A percentile compares a stretch with the other conserved stretches of the same genome.
Evolutionary conservation across 163 green algal genomes (phyloP).

Genomic region (Trebouxia gelatinosa): DNA sequence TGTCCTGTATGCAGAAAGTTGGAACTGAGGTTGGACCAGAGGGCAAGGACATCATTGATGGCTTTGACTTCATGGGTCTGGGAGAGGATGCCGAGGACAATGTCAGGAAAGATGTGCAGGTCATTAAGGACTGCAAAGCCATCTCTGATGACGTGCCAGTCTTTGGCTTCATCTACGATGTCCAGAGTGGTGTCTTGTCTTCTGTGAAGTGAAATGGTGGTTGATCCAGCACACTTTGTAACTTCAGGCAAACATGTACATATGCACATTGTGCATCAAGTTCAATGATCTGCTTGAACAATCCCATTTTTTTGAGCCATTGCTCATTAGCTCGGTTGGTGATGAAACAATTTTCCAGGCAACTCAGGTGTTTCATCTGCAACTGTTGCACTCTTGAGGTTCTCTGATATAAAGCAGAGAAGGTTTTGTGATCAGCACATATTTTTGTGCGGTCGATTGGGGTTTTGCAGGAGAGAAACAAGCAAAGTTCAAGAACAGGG

Average conservation of each 20-base stretch:
- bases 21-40: slow-evolving; percentile 50
- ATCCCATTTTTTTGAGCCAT: neutral
- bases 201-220: no score
- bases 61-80: slow-evolving; percentile 39
- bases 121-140: slow-evolving; percentile 38
- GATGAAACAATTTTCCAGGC: no score
- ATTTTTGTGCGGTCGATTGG: no score
- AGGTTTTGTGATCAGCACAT: no score
- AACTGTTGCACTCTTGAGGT: no score
- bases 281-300: neutral
- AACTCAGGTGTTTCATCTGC: no score
- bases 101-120: slow-evolving; percentile 52
- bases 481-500: no score
- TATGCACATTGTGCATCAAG: no score
- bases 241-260: neutral
- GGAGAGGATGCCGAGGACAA: slow-evolving; percentile 43
- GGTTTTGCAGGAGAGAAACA: no score
- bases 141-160: slow-evolving; percentile 42
- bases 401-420: no score
- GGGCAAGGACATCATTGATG: slow-evolving; percentile 9
- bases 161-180: slow-evolving; percentile 44
- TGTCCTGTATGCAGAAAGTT: slow-evolving; percentile 31
- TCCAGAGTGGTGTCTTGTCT: slow-evolving; percentile 23
- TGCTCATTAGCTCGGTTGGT: no score
- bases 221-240: slow-evolving; percentile 43